A percentile compares a stretch with the other conserved stretches of the same genome.
These are phyloP conservation scores for Scedosporium apiospermum DNA, from an alignment of 2,329 filamentous ascomycete genomes.

Conservation along the genomic window DNA sequence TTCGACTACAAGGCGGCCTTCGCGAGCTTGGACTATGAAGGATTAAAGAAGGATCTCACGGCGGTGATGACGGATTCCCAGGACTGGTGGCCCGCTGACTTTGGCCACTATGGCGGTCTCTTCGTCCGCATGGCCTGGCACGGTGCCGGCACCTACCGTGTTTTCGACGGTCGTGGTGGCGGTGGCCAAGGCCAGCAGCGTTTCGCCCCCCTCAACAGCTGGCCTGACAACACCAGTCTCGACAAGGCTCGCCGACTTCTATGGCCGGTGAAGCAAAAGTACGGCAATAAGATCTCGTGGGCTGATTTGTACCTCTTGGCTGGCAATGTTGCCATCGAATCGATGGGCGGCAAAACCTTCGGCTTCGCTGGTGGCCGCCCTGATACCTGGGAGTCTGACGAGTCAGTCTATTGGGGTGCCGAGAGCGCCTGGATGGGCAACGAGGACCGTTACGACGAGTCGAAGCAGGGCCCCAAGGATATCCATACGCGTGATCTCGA, in stretches of 20 bases:
- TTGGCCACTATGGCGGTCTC: conserved; percentile 71
- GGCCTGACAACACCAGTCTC: conserved; percentile 69
- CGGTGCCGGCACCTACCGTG: conserved; percentile 68
- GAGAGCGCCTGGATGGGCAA: conserved; percentile 69
- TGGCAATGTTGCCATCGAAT: conserved; percentile 69
- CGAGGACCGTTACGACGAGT: conserved; percentile 57
- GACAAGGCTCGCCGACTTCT: conserved; percentile 74
- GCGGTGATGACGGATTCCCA: conserved; percentile 68
- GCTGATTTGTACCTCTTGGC: conserved; percentile 62
- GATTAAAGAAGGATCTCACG: conserved; percentile 64
- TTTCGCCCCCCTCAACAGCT: conserved; percentile 71
- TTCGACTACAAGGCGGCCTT: conserved; percentile 68
- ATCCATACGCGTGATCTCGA: conserved; percentile 56
- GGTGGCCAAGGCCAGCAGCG: conserved; percentile 67
- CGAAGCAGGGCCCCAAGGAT: conserved; percentile 26
- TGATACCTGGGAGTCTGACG: conserved; percentile 67
- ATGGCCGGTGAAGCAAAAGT: conserved; percentile 80
- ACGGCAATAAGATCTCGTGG: conserved; percentile 76
- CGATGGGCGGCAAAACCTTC: conserved; percentile 64
- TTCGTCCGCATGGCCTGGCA: conserved; percentile 80
- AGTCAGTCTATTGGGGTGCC: conserved; percentile 68
- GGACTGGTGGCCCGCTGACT: conserved; percentile 76
- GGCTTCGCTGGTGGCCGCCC: conserved; percentile 65
- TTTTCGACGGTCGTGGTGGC: conserved; percentile 65
- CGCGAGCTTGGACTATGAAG: conserved; percentile 61